Evolutionary conservation across 495 filamentous ascomycete species (phyloP).

Genomic region (Echria macrotheca): DNA sequence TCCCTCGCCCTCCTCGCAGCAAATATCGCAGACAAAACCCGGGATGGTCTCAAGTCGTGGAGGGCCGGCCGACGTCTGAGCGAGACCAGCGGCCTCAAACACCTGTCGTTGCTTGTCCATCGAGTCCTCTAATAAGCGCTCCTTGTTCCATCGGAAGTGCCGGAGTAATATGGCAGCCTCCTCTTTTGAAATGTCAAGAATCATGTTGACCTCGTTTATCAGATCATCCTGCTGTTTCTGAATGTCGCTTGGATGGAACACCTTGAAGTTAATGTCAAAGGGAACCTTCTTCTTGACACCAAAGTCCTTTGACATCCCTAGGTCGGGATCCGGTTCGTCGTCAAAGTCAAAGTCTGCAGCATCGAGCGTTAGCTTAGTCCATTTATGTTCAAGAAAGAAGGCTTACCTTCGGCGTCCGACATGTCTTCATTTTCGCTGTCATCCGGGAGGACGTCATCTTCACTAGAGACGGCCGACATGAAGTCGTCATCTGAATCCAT

Average conservation of each 20-base stretch:
- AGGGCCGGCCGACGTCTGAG: constrained; percentile 53
- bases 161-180: constrained; percentile 83
- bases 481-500: constrained; percentile 99
- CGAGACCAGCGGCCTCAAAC: constrained; percentile 81
- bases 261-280: constrained; percentile 80
- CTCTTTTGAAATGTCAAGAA: constrained; percentile 81
- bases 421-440: constrained; percentile 70
- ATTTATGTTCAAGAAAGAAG: constrained; percentile 1
- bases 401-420: constrained; percentile 69
- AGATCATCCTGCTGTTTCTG: constrained; percentile 76
- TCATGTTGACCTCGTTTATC: constrained; percentile 80
- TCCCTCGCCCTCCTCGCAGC: constrained; percentile 78
- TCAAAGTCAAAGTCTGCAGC: constrained; percentile 59
- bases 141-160: constrained; percentile 90
- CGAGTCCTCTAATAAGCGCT: constrained; percentile 86
- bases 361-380: constrained; percentile 11
- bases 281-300: constrained; percentile 62
- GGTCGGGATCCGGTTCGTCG: constrained; percentile 66
- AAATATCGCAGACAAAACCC: constrained; percentile 89
- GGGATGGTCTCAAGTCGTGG: constrained; percentile 64
- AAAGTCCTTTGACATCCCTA: constrained; percentile 72
- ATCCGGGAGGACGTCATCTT: constrained; percentile 65
- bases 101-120: constrained; percentile 77
- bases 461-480: constrained; percentile 77
- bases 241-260: constrained; percentile 74